Evolutionary conservation across 202 grass and related monocot genomes (phyloP).

Genomic region (Saccharum hybrid): DNA sequence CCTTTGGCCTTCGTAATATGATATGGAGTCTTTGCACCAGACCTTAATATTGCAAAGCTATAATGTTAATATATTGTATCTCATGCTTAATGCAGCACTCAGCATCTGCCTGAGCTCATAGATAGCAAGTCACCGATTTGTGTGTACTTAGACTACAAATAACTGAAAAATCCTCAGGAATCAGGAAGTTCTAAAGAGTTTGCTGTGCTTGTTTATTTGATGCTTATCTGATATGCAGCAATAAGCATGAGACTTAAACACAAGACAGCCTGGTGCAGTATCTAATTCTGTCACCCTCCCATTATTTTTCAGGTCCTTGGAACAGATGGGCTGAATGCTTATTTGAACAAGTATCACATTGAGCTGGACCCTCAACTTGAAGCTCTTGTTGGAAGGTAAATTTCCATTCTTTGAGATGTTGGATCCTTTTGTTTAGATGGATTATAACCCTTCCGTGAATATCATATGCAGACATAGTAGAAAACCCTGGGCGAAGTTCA

Average conservation of each 20-base stretch:
- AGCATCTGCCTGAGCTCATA: not conserved
- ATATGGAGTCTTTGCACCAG: not conserved
- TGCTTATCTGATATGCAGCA: constrained; percentile 7
- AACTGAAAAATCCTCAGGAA: not conserved
- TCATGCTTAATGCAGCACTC: not conserved
- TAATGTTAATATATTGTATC: not conserved
- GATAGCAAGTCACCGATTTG: not conserved
- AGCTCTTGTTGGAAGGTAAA: constrained; percentile 74
- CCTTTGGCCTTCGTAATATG: not conserved
- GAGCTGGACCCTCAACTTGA: constrained; percentile 84
- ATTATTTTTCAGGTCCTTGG: constrained; percentile 65
- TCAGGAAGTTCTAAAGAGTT: constrained; percentile 15
- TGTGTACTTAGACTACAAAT: not conserved
- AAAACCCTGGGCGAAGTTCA: constrained; percentile 79
- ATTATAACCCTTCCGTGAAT: constrained; percentile 40
- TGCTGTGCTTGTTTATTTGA: constrained; percentile 27
- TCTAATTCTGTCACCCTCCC: constrained; percentile 32
- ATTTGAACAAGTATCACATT: constrained; percentile 73
- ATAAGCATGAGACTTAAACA: not conserved
- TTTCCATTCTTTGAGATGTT: constrained; percentile 8
- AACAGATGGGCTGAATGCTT: constrained; percentile 70
- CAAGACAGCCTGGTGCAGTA: not conserved
- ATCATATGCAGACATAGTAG: constrained; percentile 58
- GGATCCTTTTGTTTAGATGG: constrained; percentile 7
- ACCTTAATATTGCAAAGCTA: not conserved